phyloP scores from a whole-genome alignment of 805 yeast genomes.

The Metschnikowia kunwiensis region DNA sequence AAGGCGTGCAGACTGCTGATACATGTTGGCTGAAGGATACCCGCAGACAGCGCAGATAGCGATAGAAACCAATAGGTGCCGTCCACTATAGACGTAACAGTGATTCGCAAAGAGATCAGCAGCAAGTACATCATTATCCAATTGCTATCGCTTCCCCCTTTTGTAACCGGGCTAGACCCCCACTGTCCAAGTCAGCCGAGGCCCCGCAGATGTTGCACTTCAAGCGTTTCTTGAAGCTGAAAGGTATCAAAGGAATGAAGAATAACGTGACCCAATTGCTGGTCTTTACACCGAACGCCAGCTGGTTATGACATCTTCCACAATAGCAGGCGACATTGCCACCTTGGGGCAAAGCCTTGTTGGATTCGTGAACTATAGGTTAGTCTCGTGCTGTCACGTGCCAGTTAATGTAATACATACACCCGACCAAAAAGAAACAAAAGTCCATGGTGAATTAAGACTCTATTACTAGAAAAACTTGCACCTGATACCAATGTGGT shows the following conservation, averaged over 20 bases:
- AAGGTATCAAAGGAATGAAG: conserved; percentile 19
- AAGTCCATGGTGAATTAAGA: too few species aligned
- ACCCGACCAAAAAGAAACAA: conserved; percentile 19
- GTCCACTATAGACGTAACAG: too few species aligned
- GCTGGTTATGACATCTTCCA: conserved; percentile 56
- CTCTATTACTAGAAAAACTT: neutral
- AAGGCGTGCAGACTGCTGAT: conserved; percentile 11
- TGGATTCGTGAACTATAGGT: conserved; percentile 17
- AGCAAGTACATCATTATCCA: conserved; percentile 7
- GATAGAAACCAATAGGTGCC: too few species aligned
- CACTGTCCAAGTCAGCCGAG: conserved; percentile 17
- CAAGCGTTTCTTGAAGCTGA: conserved; percentile 15
- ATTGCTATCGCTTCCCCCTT: conserved; percentile 19
- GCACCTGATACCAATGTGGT: too few species aligned
- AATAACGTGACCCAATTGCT: conserved; percentile 44
- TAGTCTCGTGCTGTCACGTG: conserved; percentile 4
- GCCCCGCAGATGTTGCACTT: conserved; percentile 20
- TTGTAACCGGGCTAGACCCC: conserved; percentile 13
- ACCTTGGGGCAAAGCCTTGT: conserved; percentile 16
- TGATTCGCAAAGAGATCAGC: too few species aligned
- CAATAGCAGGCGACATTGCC: conserved; percentile 36
- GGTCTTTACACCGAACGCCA: conserved; percentile 51
- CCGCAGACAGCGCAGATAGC: too few species aligned
- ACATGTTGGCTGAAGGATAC: too few species aligned
- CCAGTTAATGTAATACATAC: conserved; percentile 11